Evolutionary conservation across 176 grass and related monocot genomes (phyloP), one percentile per base, ranked within the genome.

Genomic region (Alloteropsis semialata): DNA sequence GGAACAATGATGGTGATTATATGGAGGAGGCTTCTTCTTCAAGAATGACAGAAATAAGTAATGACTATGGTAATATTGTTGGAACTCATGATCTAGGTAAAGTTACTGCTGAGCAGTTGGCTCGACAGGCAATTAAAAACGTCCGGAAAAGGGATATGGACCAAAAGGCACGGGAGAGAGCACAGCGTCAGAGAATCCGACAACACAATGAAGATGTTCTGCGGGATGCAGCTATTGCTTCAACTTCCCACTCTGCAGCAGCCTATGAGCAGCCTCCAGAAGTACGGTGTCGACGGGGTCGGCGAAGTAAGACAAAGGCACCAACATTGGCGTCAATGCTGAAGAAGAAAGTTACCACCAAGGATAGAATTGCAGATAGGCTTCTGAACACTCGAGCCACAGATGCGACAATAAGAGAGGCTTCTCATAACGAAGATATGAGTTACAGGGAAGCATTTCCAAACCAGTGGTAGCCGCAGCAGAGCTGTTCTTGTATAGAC

Each of bases 131-230:
- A 48, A 39, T 95, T 73, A 91, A 80, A 56, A 95, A 98, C 88
- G 79, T 94, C 22, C 73, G 92, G 41, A 90, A 89, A 89, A 84
- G 75, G 82, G 78, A 91, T 8, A 83, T 75, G 69, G 87, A 98
- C 73, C 71, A 83, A 15, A 98, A 92, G 27, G 68, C 74, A 67
- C n/a, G 34, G 27, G 87, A 95, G 84, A 91, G 80, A 77, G 96
- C 86, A 29, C 87, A 88, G 42, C 82, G 78, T 50, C 82, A 56
- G 7, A 93, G 87, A 83, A 82, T 98, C 32, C 87, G 89, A 80
- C 84, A 98, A 78, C 92, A 95, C 72, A 98, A 98, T 69, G 79
- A 98, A 82, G 89, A 88, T 54, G 84, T 98, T 76, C 70, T 98
- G 72, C 85, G 85, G 62, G 82, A 98, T 74, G 87, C 91, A 13